Conservation (phyloP, 495 filamentous ascomycete genomes). For the Daldinia caldariorum region DNA sequence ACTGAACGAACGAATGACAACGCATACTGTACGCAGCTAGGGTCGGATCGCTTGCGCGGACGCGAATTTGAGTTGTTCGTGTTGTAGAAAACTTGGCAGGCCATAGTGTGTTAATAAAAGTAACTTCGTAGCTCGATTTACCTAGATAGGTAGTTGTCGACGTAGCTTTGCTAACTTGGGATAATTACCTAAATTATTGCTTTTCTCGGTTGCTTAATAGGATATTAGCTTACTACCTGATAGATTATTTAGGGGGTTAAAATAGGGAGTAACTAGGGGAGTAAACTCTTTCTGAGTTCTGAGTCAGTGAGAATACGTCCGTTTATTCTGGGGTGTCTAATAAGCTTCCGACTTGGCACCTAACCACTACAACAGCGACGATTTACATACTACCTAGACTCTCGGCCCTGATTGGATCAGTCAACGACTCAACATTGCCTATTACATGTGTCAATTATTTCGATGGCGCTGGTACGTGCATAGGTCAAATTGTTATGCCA, state of each 20-base stretch:
- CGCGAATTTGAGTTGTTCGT: conserved; percentile 11
- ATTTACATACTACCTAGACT: background rate
- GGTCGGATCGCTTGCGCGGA: conserved; percentile 23
- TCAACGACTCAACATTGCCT: background rate
- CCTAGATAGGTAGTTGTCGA: background rate
- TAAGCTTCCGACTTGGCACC: conserved; percentile 4
- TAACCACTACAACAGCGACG: background rate
- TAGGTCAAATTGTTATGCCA: background rate
- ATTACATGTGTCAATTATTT: background rate
- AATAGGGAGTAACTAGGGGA: too few species aligned
- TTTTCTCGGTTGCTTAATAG: background rate
- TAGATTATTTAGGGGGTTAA: too few species aligned
- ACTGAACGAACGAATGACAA: conserved; percentile 15
- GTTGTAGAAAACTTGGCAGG: background rate
- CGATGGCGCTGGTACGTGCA: background rate
- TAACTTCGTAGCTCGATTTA: too few species aligned
- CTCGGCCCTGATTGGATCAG: background rate
- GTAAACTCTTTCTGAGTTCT: too few species aligned
- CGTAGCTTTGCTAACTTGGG: background rate
- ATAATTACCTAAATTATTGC: background rate
- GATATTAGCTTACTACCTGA: too few species aligned
- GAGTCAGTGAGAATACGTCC: too few species aligned
- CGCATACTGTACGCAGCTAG: conserved; percentile 16
- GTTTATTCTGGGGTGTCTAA: background rate
- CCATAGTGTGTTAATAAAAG: too few species aligned